These are phyloP conservation scores for Zelonia costaricensis DNA, from an alignment of 208 protist genomes.

Conservation along the genomic window DNA sequence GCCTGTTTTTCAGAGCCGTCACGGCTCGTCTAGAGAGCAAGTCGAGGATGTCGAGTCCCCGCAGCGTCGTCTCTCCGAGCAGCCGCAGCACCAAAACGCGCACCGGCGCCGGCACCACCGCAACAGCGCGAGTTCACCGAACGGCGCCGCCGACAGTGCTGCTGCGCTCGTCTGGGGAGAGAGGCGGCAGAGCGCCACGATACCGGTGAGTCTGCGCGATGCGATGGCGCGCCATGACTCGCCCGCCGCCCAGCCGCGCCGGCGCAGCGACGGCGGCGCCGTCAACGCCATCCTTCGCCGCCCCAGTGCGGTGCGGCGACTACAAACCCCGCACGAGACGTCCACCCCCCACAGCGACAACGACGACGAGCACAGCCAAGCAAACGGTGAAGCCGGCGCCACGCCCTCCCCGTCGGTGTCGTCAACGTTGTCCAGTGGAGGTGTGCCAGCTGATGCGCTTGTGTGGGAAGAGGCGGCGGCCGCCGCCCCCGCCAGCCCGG, in stretches of 20 bases:
- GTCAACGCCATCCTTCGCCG: not conserved
- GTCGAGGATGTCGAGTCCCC: too few relatives aligned
- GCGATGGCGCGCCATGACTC: constrained; percentile 17
- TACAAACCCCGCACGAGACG: not conserved
- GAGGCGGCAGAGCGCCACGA: too few relatives aligned
- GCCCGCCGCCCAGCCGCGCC: not conserved
- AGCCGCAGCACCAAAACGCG: too few relatives aligned
- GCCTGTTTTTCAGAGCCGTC: too few relatives aligned
- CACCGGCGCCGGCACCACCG: too few relatives aligned
- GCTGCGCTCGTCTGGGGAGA: too few relatives aligned
- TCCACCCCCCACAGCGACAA: not conserved
- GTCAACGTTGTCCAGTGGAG: constrained; percentile 16
- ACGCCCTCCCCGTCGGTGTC: not conserved
- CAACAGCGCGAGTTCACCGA: too few relatives aligned
- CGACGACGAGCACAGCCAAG: not conserved
- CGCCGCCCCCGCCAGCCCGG: not conserved
- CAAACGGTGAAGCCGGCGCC: not conserved
- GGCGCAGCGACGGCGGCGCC: not conserved
- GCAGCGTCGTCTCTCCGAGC: too few relatives aligned
- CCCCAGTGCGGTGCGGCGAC: not conserved
- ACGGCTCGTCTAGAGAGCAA: too few relatives aligned
- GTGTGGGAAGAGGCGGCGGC: constrained; percentile 15
- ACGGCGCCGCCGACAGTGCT: too few relatives aligned
- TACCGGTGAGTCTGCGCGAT: constrained; percentile 24
- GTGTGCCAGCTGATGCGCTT: constrained; percentile 23